A percentile compares a stretch with the other conserved stretches of the same genome.
Evolutionary conservation across 2,329 filamentous ascomycete species (phyloP).

Genomic region (Phyllosticta ampelicida): DNA sequence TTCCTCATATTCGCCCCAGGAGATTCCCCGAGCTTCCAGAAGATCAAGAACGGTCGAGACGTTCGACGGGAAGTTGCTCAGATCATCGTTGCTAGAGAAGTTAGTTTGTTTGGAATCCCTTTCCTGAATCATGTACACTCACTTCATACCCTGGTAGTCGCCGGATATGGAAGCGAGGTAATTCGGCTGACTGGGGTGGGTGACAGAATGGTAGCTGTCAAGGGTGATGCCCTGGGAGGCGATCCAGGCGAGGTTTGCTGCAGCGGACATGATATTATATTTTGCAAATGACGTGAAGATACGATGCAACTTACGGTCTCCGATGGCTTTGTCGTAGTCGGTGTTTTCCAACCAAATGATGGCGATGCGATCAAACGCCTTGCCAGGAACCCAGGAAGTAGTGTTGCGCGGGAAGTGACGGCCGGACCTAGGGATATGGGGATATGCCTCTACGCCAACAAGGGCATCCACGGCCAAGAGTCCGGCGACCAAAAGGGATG

Average conservation of each 20-base stretch:
- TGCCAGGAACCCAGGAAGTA: constrained; percentile 41
- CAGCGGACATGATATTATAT: not conserved
- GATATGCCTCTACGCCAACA: not conserved
- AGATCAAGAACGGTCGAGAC: constrained; percentile 32
- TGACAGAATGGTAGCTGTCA: constrained; percentile 45
- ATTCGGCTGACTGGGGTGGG: constrained; percentile 67
- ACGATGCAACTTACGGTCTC: constrained; percentile 44
- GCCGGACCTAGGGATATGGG: constrained; percentile 31
- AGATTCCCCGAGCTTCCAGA: constrained; percentile 32
- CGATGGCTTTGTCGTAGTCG: constrained; percentile 51
- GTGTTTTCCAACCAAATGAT: constrained; percentile 73
- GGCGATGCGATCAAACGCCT: constrained; percentile 60
- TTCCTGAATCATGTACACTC: not conserved
- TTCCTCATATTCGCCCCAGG: constrained; percentile 59
- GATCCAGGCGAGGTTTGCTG: constrained; percentile 45
- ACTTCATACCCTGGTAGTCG: constrained; percentile 60
- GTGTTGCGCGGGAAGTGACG: constrained; percentile 40
- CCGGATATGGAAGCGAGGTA: constrained; percentile 59
- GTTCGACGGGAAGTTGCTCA: constrained; percentile 48
- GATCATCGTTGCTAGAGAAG: constrained; percentile 26
- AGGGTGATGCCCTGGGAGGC: constrained; percentile 53
- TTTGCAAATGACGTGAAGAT: not conserved
- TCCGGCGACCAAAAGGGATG: not conserved
- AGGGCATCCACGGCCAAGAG: not conserved
- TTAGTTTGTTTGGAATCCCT: no score